These are phyloP conservation scores for Globisporangium middletonii DNA, from an alignment of 352 stramenopile species.

Conservation along the genomic window DNA sequence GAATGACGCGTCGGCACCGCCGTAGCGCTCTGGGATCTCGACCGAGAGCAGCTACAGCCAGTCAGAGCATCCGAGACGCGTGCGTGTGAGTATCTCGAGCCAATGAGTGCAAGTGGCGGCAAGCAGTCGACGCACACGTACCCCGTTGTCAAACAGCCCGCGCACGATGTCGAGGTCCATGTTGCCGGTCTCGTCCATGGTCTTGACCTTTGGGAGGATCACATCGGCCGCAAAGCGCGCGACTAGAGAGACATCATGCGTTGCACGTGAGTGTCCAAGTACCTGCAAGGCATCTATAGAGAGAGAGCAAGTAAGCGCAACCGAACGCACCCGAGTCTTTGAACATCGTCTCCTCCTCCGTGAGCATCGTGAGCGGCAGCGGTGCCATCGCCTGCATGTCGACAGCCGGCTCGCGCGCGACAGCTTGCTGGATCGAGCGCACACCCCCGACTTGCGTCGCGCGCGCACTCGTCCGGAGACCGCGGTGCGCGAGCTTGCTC, in stretches of 20 bases:
- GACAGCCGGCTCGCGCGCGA: conserved; percentile 1
- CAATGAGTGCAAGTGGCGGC: not conserved
- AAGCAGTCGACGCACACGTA: conserved; percentile 9
- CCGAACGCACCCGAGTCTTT: conserved; percentile 60
- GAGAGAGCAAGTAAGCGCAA: not conserved
- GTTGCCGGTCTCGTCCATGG: conserved; percentile 89
- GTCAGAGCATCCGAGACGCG: not conserved
- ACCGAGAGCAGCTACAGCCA: conserved; percentile 85
- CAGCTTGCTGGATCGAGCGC: conserved; percentile 6
- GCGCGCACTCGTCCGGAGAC: not conserved
- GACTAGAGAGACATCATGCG: conserved; percentile 20
- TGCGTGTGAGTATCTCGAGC: not conserved
- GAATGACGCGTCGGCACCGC: conserved; percentile 91
- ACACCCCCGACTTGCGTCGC: not conserved
- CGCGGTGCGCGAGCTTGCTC: not conserved
- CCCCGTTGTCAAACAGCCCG: conserved; percentile 88
- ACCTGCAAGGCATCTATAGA: not conserved
- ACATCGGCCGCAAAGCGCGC: conserved; percentile 79
- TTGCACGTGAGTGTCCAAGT: too few species aligned
- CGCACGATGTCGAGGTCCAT: conserved; percentile 88
- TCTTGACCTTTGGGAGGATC: conserved; percentile 79
- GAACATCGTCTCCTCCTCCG: conserved; percentile 78
- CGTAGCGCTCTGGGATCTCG: conserved; percentile 91
- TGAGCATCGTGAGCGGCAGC: conserved; percentile 55
- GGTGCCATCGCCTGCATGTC: conserved; percentile 4